These are phyloP conservation scores for Sporisorium iseilematis-ciliati DNA, from an alignment of 1,284 basidiomycete species.

Conservation along the genomic window DNA sequence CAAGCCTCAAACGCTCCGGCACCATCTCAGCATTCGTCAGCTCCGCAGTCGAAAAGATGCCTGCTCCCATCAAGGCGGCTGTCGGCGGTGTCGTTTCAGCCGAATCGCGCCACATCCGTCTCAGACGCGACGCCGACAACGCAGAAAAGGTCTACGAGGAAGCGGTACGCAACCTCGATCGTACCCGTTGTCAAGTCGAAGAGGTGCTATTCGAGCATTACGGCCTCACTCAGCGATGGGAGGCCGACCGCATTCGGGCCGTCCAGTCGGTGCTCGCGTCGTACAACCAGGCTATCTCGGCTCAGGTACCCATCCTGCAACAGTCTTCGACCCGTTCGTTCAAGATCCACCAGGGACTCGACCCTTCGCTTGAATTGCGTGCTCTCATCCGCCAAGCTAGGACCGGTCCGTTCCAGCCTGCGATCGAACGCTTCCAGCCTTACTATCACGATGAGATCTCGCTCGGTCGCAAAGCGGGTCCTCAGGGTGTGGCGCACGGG, in stretches of 20 bases:
- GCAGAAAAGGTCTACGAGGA: slow-evolving; percentile 62
- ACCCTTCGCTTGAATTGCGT: slow-evolving; percentile 41
- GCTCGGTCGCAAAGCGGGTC: slow-evolving; percentile 40
- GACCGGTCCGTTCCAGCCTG: slow-evolving; percentile 64
- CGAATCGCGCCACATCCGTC: slow-evolving; percentile 60
- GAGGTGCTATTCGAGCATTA: slow-evolving; percentile 65
- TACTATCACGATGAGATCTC: slow-evolving; percentile 68
- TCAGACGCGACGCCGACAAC: slow-evolving; percentile 62
- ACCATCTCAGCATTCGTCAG: slow-evolving; percentile 59
- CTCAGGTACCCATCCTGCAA: slow-evolving; percentile 34
- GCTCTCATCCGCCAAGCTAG: slow-evolving; percentile 52
- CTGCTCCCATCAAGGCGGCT: slow-evolving; percentile 58
- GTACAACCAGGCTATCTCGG: slow-evolving; percentile 45
- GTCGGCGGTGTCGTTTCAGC: slow-evolving; percentile 57
- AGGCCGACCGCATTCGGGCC: slow-evolving; percentile 60
- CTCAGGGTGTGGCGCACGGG: slow-evolving; percentile 23
- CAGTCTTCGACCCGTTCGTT: slow-evolving; percentile 34
- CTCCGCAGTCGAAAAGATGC: slow-evolving; percentile 58
- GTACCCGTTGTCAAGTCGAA: slow-evolving; percentile 58
- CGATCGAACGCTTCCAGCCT: slow-evolving; percentile 61
- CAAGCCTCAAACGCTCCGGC: slow-evolving; percentile 47
- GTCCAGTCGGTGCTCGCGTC: slow-evolving; percentile 58
- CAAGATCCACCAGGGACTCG: slow-evolving; percentile 37
- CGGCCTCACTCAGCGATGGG: slow-evolving; percentile 59
- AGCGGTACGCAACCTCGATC: slow-evolving; percentile 59